These are phyloP conservation scores for Botrytis galanthina DNA, from an alignment of 2,329 filamentous ascomycete genomes.

Conservation along the genomic window DNA sequence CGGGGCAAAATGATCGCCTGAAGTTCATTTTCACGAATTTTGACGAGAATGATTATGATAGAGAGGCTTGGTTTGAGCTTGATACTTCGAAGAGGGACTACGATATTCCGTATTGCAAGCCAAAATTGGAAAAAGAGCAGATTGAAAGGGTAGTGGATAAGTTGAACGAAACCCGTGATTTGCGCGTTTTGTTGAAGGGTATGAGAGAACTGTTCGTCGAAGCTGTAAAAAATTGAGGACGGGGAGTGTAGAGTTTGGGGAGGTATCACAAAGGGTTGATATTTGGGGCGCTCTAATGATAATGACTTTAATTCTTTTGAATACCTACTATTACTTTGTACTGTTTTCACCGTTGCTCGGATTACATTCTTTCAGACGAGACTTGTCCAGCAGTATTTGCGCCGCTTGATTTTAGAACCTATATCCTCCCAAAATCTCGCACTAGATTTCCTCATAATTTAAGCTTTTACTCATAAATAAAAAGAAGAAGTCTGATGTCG, in stretches of 20 bases:
- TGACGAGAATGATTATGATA: constrained; percentile 81
- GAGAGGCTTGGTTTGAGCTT: constrained; percentile 91
- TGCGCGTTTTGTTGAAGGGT: constrained; percentile 71
- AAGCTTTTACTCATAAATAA: not conserved
- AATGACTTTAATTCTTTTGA: not conserved
- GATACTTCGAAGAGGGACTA: constrained; percentile 80
- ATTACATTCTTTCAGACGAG: not conserved
- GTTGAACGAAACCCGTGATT: constrained; percentile 76
- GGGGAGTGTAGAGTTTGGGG: not conserved
- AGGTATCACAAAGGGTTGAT: not conserved
- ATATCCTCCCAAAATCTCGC: not conserved
- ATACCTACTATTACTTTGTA: not conserved
- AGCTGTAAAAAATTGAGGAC: constrained; percentile 47
- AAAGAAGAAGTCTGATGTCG: not conserved
- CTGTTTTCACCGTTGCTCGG: not conserved
- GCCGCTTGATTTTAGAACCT: not conserved
- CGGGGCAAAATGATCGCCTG: constrained; percentile 76
- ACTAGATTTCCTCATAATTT: not conserved
- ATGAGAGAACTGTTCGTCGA: constrained; percentile 79
- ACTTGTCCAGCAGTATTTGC: not conserved
- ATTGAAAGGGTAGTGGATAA: constrained; percentile 74
- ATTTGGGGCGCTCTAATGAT: not conserved
- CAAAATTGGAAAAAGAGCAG: constrained; percentile 76
- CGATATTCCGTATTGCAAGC: constrained; percentile 75
- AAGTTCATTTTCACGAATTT: constrained; percentile 89